Evolutionary conservation across 2,329 filamentous ascomycete species (phyloP).

Genomic region (Botrytis fragariae): DNA sequence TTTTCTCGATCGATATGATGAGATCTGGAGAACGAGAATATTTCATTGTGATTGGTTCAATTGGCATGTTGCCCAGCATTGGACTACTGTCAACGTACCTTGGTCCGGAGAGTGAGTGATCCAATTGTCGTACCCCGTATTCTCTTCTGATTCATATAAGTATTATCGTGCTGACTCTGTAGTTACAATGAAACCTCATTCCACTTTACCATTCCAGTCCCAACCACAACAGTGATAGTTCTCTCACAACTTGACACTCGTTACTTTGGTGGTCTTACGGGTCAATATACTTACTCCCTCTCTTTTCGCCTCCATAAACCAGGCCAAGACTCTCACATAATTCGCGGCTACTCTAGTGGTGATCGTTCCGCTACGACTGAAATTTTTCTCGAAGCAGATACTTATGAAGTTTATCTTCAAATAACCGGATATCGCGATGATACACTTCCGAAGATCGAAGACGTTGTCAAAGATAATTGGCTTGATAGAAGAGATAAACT

Average conservation of each 20-base stretch:
- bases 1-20: slow-evolving; percentile 56
- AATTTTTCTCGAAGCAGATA: slow-evolving; percentile 53
- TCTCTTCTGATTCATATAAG: too few species aligned
- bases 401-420: slow-evolving; percentile 54
- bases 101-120: slow-evolving; percentile 47
- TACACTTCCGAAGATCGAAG: slow-evolving; percentile 41
- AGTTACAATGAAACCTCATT: slow-evolving; percentile 58
- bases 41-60: slow-evolving; percentile 47
- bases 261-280: slow-evolving; percentile 58
- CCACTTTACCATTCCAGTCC: slow-evolving; percentile 51
- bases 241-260: slow-evolving; percentile 55
- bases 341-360: slow-evolving; percentile 46
- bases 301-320: slow-evolving; percentile 47
- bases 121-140: neutral
- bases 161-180: neutral
- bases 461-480: slow-evolving; percentile 52
- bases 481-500: slow-evolving; percentile 52
- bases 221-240: slow-evolving; percentile 55
- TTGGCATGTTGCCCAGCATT: slow-evolving; percentile 58
- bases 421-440: slow-evolving; percentile 49
- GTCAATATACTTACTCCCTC: slow-evolving; percentile 51
- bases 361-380: slow-evolving; percentile 56
- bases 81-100: slow-evolving; percentile 58
- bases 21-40: slow-evolving; percentile 58
- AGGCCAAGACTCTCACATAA: slow-evolving; percentile 54